Percentiles rank a stretch among this genome's conserved stretches.
These are phyloP conservation scores for Rhizopogon roseolus DNA, from an alignment of 768 basidiomycete genomes.

Conservation along the genomic window DNA sequence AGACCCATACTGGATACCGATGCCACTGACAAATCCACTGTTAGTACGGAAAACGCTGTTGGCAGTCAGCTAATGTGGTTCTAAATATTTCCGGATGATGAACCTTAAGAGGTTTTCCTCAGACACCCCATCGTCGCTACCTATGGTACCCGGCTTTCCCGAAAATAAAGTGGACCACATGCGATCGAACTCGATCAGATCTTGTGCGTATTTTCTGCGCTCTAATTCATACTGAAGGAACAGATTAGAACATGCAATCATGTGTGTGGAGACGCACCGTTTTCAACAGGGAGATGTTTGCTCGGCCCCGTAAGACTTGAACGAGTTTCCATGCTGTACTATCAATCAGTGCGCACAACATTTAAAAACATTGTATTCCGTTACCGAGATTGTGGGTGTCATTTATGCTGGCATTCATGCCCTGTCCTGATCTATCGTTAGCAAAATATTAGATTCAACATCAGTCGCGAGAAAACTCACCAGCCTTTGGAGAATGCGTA, in stretches of 20 bases:
- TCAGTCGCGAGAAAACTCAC: slow-evolving; percentile 22
- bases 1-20: slow-evolving; percentile 36
- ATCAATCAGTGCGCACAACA: background rate
- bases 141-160: slow-evolving; percentile 50
- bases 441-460: background rate
- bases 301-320: slow-evolving; percentile 39
- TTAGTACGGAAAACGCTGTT: slow-evolving; percentile 31
- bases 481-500: slow-evolving; percentile 63
- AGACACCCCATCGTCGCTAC: slow-evolving; percentile 26
- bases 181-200: slow-evolving; percentile 69
- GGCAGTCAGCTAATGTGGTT: background rate
- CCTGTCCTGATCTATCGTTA: slow-evolving; percentile 44
- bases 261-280: slow-evolving; percentile 26
- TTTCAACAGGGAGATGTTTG: slow-evolving; percentile 30
- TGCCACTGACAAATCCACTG: slow-evolving; percentile 31
- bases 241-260: background rate
- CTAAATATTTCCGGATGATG: background rate
- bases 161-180: slow-evolving; percentile 61
- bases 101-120: slow-evolving; percentile 33
- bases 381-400: slow-evolving; percentile 67
- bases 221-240: slow-evolving; percentile 60
- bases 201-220: slow-evolving; percentile 62
- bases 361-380: background rate
- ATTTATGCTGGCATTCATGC: slow-evolving; percentile 75
- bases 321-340: slow-evolving; percentile 41